These are phyloP conservation scores for Venturia oleaginea DNA, from an alignment of 2,329 filamentous ascomycete species.

Conservation along the genomic window DNA sequence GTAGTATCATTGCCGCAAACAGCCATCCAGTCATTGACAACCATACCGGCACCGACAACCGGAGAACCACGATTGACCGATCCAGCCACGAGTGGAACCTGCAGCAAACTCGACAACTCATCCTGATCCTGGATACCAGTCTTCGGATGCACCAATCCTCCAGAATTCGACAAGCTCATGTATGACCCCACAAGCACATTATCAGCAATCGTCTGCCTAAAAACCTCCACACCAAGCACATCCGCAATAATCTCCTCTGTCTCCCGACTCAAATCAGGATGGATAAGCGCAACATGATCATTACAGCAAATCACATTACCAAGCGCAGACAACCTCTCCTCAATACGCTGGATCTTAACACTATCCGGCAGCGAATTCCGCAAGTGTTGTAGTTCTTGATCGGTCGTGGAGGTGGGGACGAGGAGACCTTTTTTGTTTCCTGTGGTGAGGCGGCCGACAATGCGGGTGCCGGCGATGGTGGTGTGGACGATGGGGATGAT, in stretches of 20 bases:
- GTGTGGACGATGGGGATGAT: slow-evolving; percentile 94
- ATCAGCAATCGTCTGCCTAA: slow-evolving; percentile 90
- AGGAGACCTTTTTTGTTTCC: slow-evolving; percentile 96
- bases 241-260: slow-evolving; percentile 98
- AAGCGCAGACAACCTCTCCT: slow-evolving; percentile 89
- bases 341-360: slow-evolving; percentile 93
- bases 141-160: slow-evolving; percentile 94
- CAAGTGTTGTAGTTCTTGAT: slow-evolving; percentile 96
- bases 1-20: slow-evolving; percentile 87
- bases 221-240: slow-evolving; percentile 80
- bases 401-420: slow-evolving; percentile 89
- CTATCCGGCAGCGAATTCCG: slow-evolving; percentile 87
- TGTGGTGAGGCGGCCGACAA: slow-evolving; percentile 89
- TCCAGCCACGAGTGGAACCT: slow-evolving; percentile 91
- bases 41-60: slow-evolving; percentile 94
- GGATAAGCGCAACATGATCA: slow-evolving; percentile 92
- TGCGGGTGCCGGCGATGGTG: slow-evolving; percentile 92
- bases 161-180: slow-evolving; percentile 93
- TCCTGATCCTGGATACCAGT: slow-evolving; percentile 97
- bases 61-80: slow-evolving; percentile 87
- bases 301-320: slow-evolving; percentile 96
- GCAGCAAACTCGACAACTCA: slow-evolving; percentile 83
- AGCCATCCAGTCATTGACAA: slow-evolving; percentile 95
- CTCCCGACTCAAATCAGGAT: slow-evolving; percentile 93
- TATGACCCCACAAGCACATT: slow-evolving; percentile 95